Conservation (phyloP, 1,139 yeast genomes). For the Taphrina sp. region DNA sequence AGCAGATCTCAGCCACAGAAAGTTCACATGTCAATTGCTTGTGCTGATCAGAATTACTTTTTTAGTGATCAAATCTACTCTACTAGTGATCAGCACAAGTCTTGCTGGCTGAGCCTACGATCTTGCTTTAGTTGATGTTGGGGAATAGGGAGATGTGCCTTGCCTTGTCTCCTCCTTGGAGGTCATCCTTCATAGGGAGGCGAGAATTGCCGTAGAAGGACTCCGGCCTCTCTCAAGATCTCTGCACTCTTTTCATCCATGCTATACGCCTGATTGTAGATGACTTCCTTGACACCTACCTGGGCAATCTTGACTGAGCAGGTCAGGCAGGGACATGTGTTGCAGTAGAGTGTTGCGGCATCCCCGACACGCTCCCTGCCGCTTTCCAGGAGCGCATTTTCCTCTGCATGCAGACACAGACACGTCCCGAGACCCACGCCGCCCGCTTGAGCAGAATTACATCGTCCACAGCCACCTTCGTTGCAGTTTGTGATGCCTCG, state of each 20-base stretch:
- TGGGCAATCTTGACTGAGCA: conserved; percentile 95
- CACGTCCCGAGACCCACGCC: conserved; percentile 79
- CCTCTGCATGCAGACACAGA: conserved; percentile 93
- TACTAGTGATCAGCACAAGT: too few species aligned
- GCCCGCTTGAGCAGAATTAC: conserved; percentile 56
- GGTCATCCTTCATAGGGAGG: conserved; percentile 30
- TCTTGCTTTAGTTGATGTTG: too few species aligned
- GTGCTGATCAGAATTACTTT: too few species aligned
- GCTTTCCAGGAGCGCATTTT: conserved; percentile 88
- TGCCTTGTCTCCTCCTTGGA: too few species aligned
- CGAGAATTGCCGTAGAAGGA: conserved; percentile 64
- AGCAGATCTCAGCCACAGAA: too few species aligned
- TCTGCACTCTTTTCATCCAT: conserved; percentile 77
- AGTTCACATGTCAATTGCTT: too few species aligned
- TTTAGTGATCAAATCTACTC: too few species aligned
- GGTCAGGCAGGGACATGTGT: conserved; percentile 95
- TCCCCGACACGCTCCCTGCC: conserved; percentile 83
- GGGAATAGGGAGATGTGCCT: too few species aligned
- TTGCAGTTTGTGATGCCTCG: conserved; percentile 82
- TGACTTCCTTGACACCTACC: conserved; percentile 74
- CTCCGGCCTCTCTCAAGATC: conserved; percentile 72
- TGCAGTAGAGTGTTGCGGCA: conserved; percentile 72
- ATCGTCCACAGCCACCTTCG: conserved; percentile 90
- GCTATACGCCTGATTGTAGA: conserved; percentile 84
- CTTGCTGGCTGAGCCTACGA: too few species aligned